These are phyloP conservation scores for Malus fusca DNA, from an alignment of 306 rosid genomes.

Conservation along the genomic window DNA sequence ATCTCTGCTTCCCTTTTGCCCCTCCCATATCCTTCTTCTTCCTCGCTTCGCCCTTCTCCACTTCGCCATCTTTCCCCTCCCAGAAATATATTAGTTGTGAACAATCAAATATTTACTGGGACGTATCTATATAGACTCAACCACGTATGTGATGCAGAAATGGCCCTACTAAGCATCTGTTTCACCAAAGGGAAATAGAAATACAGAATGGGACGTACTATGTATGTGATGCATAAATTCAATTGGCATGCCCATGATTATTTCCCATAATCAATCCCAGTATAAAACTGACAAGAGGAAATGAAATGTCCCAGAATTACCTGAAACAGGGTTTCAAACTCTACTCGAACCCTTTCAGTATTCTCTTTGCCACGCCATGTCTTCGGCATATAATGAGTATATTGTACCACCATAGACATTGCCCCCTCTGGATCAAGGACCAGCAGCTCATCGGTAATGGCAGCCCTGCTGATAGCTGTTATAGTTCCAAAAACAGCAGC, in stretches of 20 bases:
- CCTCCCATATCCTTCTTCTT: too few relatives aligned
- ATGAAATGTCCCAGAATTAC: constrained; percentile 20
- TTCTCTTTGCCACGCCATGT: constrained; percentile 91
- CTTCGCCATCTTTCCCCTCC: too few relatives aligned
- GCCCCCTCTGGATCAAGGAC: constrained; percentile 78
- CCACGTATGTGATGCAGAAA: background rate
- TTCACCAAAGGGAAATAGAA: background rate
- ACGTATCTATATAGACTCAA: background rate
- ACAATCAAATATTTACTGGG: background rate
- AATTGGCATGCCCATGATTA: background rate
- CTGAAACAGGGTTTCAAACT: constrained; percentile 90
- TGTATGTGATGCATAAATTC: too few relatives aligned
- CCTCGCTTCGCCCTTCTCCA: too few relatives aligned
- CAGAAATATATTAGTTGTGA: background rate
- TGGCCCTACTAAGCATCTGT: background rate
- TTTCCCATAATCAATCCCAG: background rate
- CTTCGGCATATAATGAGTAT: constrained; percentile 95
- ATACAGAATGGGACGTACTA: too few relatives aligned
- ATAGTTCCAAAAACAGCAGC: constrained; percentile 90
- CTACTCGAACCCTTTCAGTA: constrained; percentile 46
- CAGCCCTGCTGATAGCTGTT: constrained; percentile 80
- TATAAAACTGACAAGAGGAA: background rate
- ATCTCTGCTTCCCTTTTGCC: too few relatives aligned
- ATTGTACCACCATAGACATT: constrained; percentile 79
- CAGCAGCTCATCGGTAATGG: constrained; percentile 55